Conservation (phyloP, 1,284 basidiomycete genomes). For the Ganoderma resinaceum region DNA sequence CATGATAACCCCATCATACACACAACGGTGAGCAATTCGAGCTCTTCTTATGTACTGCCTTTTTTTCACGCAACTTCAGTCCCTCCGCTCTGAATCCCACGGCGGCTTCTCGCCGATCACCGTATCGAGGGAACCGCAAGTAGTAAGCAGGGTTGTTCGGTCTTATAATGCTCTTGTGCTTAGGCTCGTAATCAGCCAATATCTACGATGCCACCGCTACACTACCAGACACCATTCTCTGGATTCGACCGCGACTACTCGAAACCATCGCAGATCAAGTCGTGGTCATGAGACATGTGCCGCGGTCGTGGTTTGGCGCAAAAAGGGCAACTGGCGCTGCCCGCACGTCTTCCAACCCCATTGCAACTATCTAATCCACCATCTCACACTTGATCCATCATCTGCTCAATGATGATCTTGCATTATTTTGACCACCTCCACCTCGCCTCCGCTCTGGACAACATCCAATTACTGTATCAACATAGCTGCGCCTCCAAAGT, state of each 20-base stretch:
- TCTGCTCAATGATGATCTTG: neutral
- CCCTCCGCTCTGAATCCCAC: slow-evolving; percentile 17
- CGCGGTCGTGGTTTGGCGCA: neutral
- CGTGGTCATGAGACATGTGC: slow-evolving; percentile 14
- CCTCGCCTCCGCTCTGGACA: neutral
- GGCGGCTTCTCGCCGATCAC: slow-evolving; percentile 14
- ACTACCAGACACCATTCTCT: slow-evolving; percentile 18
- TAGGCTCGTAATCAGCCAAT: slow-evolving; percentile 7
- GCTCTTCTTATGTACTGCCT: neutral
- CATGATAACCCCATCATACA: slow-evolving; percentile 19
- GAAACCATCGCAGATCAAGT: slow-evolving; percentile 17
- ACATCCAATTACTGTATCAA: slow-evolving; percentile 6
- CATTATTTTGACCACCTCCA: neutral
- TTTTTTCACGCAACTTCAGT: neutral
- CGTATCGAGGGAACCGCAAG: slow-evolving; percentile 18
- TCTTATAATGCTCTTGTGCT: neutral
- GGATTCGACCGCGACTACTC: slow-evolving; percentile 8
- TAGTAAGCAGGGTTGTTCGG: slow-evolving; percentile 15
- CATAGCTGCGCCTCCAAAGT: slow-evolving; percentile 6
- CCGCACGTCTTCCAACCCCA: neutral
- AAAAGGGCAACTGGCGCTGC: slow-evolving; percentile 10
- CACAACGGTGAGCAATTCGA: slow-evolving; percentile 21
- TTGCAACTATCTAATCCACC: neutral
- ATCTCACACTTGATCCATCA: neutral
- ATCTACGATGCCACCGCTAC: slow-evolving; percentile 18